Evolutionary conservation across 2,329 filamentous ascomycete genomes (phyloP).

Genomic region (Uncinocarpus reesii): DNA sequence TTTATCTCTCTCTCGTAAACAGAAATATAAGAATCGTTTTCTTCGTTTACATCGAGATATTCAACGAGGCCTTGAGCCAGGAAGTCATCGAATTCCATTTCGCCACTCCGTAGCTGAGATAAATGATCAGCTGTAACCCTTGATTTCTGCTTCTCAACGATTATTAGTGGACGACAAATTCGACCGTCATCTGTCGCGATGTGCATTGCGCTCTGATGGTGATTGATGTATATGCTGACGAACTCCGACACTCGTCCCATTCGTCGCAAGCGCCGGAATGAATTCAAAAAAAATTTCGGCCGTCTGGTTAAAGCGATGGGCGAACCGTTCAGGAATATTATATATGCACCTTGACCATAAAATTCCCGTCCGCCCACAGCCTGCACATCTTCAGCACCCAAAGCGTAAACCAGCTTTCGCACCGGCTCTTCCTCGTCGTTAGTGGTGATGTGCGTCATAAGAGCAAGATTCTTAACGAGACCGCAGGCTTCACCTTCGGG

Average conservation of each 20-base stretch:
- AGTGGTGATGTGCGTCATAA: slow-evolving; percentile 99
- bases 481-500: slow-evolving; percentile 98
- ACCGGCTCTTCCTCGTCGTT: slow-evolving; percentile 90
- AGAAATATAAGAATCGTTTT: slow-evolving; percentile 90
- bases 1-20: slow-evolving; percentile 79
- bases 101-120: slow-evolving; percentile 68
- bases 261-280: slow-evolving; percentile 75
- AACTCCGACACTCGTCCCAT: slow-evolving; percentile 92
- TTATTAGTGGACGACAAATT: slow-evolving; percentile 90
- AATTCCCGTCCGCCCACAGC: slow-evolving; percentile 76
- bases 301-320: slow-evolving; percentile 77
- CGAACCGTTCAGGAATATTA: slow-evolving; percentile 92
- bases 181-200: slow-evolving; percentile 95
- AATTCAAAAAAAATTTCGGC: slow-evolving; percentile 74
- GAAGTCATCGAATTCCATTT: slow-evolving; percentile 88
- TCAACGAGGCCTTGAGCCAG: slow-evolving; percentile 81
- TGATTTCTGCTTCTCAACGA: slow-evolving; percentile 78
- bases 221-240: slow-evolving; percentile 91
- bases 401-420: slow-evolving; percentile 70
- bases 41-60: slow-evolving; percentile 96
- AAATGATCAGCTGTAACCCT: slow-evolving; percentile 71
- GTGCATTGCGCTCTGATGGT: slow-evolving; percentile 81
- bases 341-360: slow-evolving; percentile 71
- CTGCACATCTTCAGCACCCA: slow-evolving; percentile 75
- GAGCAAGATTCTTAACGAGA: slow-evolving; percentile 90